A percentile compares a stretch with the other conserved stretches of the same genome.
Evolutionary conservation across 768 basidiomycete genomes (phyloP).

Genomic region (Dentipellis sp.): DNA sequence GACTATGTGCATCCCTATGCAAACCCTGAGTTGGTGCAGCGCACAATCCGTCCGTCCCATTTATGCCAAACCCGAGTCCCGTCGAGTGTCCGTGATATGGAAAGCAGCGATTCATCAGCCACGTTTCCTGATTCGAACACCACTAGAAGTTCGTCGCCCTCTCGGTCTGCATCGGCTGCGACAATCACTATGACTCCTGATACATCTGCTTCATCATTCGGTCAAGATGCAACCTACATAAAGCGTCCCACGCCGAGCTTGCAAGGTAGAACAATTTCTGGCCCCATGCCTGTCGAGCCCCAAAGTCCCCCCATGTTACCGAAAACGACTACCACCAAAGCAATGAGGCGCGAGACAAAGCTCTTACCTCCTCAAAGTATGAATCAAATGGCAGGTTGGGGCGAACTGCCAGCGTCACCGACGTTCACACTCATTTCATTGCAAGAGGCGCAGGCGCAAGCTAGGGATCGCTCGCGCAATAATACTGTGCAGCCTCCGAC

Average conservation of each 20-base stretch:
- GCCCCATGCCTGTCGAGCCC: conserved; percentile 9
- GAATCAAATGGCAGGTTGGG: conserved; percentile 33
- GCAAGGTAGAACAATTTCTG: conserved; percentile 12
- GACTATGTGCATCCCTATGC: conserved; percentile 66
- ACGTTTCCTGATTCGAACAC: conserved; percentile 23
- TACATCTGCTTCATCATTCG: conserved; percentile 11
- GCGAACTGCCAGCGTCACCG: conserved; percentile 34
- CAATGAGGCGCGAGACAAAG: conserved; percentile 5
- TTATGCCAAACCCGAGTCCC: conserved; percentile 23
- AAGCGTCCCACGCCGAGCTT: conserved; percentile 7
- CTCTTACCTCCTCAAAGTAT: not conserved
- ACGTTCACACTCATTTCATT: conserved; percentile 63
- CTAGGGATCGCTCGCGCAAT: conserved; percentile 46
- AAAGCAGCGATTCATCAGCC: conserved; percentile 8
- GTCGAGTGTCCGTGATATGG: conserved; percentile 9
- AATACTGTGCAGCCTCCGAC: conserved; percentile 28
- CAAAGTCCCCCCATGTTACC: not conserved
- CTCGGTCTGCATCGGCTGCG: conserved; percentile 18
- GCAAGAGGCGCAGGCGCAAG: conserved; percentile 66
- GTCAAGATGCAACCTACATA: conserved; percentile 7
- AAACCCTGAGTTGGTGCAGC: conserved; percentile 58
- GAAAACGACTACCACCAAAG: not conserved
- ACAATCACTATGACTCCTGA: conserved; percentile 17
- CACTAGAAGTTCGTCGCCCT: conserved; percentile 21
- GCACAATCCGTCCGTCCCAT: conserved; percentile 12